These are phyloP conservation scores for Globomyces sp. DNA, from an alignment of 371 early-diverging fungal genomes.

Conservation along the genomic window DNA sequence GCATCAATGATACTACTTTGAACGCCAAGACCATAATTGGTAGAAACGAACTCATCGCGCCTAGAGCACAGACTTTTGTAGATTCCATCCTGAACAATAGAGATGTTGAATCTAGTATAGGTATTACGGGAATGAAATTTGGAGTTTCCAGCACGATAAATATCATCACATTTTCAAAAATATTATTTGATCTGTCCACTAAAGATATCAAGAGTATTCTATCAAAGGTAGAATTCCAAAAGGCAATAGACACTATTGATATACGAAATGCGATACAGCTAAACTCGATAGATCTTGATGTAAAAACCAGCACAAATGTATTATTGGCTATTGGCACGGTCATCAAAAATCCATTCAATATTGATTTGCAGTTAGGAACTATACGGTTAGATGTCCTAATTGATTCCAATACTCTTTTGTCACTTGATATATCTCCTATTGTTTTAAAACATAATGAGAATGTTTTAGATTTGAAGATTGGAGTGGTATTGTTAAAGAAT, in stretches of 20 bases:
- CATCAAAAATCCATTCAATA: too few relatives aligned
- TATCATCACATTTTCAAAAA: slow-evolving; percentile 32
- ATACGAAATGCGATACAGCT: too few relatives aligned
- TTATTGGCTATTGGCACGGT: too few relatives aligned
- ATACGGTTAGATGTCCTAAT: too few relatives aligned
- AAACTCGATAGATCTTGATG: too few relatives aligned
- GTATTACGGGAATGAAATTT: slow-evolving; percentile 33
- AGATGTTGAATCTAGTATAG: slow-evolving; percentile 23
- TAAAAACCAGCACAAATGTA: too few relatives aligned
- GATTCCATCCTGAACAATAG: slow-evolving; percentile 22
- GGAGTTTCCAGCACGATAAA: slow-evolving; percentile 21
- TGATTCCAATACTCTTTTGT: too few relatives aligned
- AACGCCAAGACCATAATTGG: slow-evolving; percentile 21
- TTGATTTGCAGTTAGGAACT: too few relatives aligned
- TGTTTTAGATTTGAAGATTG: too few relatives aligned
- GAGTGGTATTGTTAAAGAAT: too few relatives aligned
- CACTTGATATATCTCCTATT: too few relatives aligned
- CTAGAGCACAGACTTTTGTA: slow-evolving; percentile 23
- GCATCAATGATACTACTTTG: slow-evolving; percentile 8
- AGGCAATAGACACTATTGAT: not conserved
- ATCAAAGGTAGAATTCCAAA: not conserved
- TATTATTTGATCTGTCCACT: slow-evolving; percentile 13
- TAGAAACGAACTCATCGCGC: slow-evolving; percentile 21
- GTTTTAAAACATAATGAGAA: too few relatives aligned
- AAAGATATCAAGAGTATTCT: not conserved